Base-by-base conservation (phyloP, 2,329 filamentous ascomycete genomes). In the Sphaceloma murrayae region DNA sequence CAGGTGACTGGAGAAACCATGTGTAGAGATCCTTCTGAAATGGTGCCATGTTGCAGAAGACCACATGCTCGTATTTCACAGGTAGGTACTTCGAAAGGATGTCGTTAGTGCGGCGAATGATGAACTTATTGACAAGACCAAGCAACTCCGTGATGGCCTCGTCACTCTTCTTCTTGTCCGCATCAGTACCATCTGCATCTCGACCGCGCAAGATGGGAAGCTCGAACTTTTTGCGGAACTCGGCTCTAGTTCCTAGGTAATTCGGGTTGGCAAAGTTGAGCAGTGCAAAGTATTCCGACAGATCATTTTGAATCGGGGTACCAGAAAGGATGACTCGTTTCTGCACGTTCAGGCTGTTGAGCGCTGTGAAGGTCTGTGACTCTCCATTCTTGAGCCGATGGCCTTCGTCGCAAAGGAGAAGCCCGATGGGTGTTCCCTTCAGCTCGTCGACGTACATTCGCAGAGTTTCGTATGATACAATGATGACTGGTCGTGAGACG, bases 41-140 rank as follows among this genome's bases (percentile, higher is more conserved):
- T 0, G 85, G 84, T 11, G 91, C 83, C 34, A 94, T 73, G 54
- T 89, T 89, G 72, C 91, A 98, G 66, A 98, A 98, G 1, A 98
- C 91, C 21, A 98, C 91, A 60, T 98, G 91, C 63, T 98, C 91
- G 64, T 98, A 98, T 68, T 98, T 98, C 68, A 96, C 80, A 0
- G 91, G 91, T 48, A 98, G 67, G 59, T 98, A 98, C 62, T 98
- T 98, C 42, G 89, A 95, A 17, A 98, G 67, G 49, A 98, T 94
- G 58, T 98, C 91, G 72, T 98, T 98, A 3, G 89, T 95, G 47
- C 91, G 80, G 48, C 91, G 82, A 55, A 98, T 98, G 60, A 98
- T 93, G 66, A 98, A 98, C 58, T 94, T 95, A 67, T 96, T 98
- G 58, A 98, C 91, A 33, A 94, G 69, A 2, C 71, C 70, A 2